Percentiles rank a stretch among this genome's conserved stretches.
phyloP scores from a whole-genome alignment of 2,329 filamentous ascomycete genomes.

The Fusarium multiceps region DNA sequence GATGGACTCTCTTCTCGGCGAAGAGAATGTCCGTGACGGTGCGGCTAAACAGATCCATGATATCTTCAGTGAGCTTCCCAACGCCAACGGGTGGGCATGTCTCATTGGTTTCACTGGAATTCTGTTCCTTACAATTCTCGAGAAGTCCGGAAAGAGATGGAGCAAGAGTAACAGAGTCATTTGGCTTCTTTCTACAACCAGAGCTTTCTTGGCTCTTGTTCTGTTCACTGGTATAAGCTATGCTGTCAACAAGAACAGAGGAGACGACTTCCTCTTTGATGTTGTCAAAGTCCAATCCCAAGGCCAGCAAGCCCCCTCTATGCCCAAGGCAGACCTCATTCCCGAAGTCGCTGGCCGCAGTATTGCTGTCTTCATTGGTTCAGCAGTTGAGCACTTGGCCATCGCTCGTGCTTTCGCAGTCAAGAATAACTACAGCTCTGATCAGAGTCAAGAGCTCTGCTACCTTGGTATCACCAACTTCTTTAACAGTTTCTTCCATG shows the following conservation, averaged over 20 bases:
- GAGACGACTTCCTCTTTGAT: conserved; percentile 60
- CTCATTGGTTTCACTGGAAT: conserved; percentile 69
- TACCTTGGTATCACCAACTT: conserved; percentile 72
- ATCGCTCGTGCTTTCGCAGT: conserved; percentile 73
- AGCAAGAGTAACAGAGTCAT: conserved; percentile 67
- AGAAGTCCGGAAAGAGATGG: conserved; percentile 69
- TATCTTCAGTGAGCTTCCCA: conserved; percentile 65
- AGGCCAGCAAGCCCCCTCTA: conserved; percentile 62
- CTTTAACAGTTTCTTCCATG: conserved; percentile 72
- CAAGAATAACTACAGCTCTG: conserved; percentile 70
- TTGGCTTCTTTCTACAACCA: conserved; percentile 69
- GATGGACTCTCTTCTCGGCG: conserved; percentile 69
- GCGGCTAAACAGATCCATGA: conserved; percentile 69
- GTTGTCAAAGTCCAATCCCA: conserved; percentile 68
- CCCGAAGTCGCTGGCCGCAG: conserved; percentile 64
- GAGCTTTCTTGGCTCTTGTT: conserved; percentile 69
- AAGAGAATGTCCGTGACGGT: conserved; percentile 60
- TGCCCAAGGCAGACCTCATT: conserved; percentile 61
- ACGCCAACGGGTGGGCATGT: conserved; percentile 68
- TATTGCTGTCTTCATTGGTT: conserved; percentile 71
- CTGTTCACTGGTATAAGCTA: conserved; percentile 73
- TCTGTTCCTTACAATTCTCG: conserved; percentile 65
- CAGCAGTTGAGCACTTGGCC: conserved; percentile 71
- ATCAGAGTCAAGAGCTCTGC: conserved; percentile 73
- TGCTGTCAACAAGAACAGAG: conserved; percentile 65